Evolutionary conservation across 257 asterid genomes (phyloP).

Genomic region (Scutellaria galericulata): DNA sequence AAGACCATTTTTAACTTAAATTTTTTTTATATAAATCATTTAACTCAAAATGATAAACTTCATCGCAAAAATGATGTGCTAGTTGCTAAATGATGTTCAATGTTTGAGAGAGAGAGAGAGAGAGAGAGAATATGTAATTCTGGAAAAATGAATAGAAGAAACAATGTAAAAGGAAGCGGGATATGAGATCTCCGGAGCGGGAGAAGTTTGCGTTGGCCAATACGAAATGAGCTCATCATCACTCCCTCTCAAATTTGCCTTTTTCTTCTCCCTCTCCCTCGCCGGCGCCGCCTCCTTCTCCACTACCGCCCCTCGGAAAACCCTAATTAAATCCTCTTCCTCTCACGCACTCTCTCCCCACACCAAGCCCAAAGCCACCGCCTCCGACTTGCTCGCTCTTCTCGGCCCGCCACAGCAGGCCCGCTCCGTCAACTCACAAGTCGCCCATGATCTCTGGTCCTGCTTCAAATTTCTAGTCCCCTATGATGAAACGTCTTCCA

Average conservation of each 20-base stretch:
- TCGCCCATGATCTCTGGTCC: conserved; percentile 59
- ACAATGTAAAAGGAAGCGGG: background rate
- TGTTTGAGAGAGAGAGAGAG: too few species aligned
- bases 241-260: conserved; percentile 55
- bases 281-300: conserved; percentile 52
- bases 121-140: too few species aligned
- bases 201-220: background rate
- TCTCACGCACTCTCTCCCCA: conserved; percentile 18
- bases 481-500: conserved; percentile 5
- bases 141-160: background rate
- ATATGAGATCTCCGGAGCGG: background rate
- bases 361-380: conserved; percentile 62
- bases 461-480: conserved; percentile 86
- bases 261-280: conserved; percentile 63
- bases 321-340: conserved; percentile 23
- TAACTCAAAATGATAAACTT: too few species aligned
- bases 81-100: too few species aligned
- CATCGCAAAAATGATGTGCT: too few species aligned
- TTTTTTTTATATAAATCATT: too few species aligned
- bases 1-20: too few species aligned
- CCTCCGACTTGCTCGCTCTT: conserved; percentile 71
- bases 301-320: conserved; percentile 40
- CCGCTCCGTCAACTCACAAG: conserved; percentile 54
- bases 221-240: conserved; percentile 46
- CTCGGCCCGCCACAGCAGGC: conserved; percentile 77